Conservation (phyloP, 371 early-diverging fungal species). For the Mortierella sp. region DNA sequence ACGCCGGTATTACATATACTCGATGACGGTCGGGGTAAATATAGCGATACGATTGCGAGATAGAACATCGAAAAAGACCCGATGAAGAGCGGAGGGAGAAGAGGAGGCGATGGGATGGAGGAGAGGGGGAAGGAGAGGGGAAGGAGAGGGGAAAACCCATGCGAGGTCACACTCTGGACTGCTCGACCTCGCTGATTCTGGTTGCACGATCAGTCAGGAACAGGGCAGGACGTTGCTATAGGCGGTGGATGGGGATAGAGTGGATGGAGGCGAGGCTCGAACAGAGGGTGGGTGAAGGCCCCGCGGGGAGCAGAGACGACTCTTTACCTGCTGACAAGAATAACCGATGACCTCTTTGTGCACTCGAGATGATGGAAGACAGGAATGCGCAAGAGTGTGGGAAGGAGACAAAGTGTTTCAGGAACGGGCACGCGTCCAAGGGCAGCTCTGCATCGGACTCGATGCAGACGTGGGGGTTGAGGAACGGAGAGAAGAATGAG, state of each 20-base stretch:
- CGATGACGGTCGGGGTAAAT: neutral
- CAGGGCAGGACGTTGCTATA: too few species aligned
- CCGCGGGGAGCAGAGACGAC: too few species aligned
- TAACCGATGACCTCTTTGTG: too few species aligned
- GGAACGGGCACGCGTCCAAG: conserved; percentile 5
- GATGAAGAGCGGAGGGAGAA: too few species aligned
- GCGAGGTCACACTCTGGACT: too few species aligned
- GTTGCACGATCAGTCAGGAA: too few species aligned
- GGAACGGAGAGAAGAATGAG: neutral
- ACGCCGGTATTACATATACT: neutral
- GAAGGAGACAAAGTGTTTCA: conserved; percentile 8
- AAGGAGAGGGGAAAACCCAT: neutral
- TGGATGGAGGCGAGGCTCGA: too few species aligned
- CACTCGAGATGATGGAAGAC: neutral
- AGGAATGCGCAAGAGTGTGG: neutral
- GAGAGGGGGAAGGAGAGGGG: neutral
- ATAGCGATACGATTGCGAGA: neutral
- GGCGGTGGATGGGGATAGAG: too few species aligned
- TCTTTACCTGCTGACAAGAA: too few species aligned
- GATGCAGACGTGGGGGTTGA: neutral
- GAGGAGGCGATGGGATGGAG: neutral
- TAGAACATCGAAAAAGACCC: neutral
- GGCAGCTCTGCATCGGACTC: conserved; percentile 3
- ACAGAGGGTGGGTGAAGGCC: too few species aligned
- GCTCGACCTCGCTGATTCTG: too few species aligned